A percentile compares a stretch with the other conserved stretches of the same genome.
phyloP scores from a whole-genome alignment of 2,329 filamentous ascomycete genomes.

The Hirsutella rhossiliensis region DNA sequence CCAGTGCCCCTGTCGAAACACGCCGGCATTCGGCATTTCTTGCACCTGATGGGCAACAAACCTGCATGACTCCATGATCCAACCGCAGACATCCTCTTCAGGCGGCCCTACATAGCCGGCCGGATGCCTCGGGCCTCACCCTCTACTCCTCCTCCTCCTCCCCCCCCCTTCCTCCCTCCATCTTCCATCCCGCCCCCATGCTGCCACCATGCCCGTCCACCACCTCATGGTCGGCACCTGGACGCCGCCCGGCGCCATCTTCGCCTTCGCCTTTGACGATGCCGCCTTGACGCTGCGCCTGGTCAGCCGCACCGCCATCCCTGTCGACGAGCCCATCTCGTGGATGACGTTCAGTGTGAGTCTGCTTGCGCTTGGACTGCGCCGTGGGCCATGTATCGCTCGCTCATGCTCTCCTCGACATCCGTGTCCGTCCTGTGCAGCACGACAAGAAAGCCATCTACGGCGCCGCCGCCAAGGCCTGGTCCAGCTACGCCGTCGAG shows the following conservation, averaged over 20 bases:
- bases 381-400: too few species aligned
- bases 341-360: constrained; percentile 87
- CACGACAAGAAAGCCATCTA: constrained; percentile 77
- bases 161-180: background rate
- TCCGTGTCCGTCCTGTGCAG: constrained; percentile 27
- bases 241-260: constrained; percentile 82
- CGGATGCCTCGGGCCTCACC: background rate
- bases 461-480: constrained; percentile 87
- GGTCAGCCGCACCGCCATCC: constrained; percentile 71
- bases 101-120: too few species aligned
- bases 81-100: too few species aligned
- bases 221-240: constrained; percentile 89
- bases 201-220: constrained; percentile 54
- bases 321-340: constrained; percentile 75
- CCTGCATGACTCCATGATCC: too few species aligned
- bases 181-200: background rate
- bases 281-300: constrained; percentile 62
- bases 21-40: too few species aligned
- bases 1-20: too few species aligned
- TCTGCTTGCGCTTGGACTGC: too few species aligned
- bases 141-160: background rate
- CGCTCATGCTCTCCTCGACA: background rate
- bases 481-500: constrained; percentile 69
- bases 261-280: constrained; percentile 80
- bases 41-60: too few species aligned